Conservation (phyloP, 1,284 basidiomycete species). For the Cutaneotrichosporon sp. region DNA sequence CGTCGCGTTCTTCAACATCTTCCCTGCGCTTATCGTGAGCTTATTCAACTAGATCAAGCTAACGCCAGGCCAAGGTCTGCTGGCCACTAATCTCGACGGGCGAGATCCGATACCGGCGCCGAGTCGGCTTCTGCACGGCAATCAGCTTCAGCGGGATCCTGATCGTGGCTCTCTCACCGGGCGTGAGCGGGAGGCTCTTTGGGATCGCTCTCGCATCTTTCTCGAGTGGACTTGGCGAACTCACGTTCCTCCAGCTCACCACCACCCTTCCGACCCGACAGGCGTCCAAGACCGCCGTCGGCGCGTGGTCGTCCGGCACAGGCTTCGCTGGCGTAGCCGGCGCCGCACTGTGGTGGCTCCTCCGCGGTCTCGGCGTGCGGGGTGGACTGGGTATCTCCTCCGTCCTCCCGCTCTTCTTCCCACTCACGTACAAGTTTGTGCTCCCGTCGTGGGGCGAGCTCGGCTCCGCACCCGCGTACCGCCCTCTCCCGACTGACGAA, state of each 20-base stretch:
- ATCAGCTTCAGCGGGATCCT: slow-evolving; percentile 76
- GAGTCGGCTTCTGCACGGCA: slow-evolving; percentile 72
- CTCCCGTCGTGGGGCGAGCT: slow-evolving; percentile 58
- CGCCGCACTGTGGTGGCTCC: slow-evolving; percentile 91
- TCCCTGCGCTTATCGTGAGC: slow-evolving; percentile 63
- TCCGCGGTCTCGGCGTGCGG: slow-evolving; percentile 80
- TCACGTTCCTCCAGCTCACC: slow-evolving; percentile 91
- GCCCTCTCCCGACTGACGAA: slow-evolving; percentile 34
- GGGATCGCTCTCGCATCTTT: slow-evolving; percentile 90
- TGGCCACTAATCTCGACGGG: slow-evolving; percentile 92
- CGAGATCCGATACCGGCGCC: slow-evolving; percentile 69
- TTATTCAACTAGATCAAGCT: slow-evolving; percentile 25
- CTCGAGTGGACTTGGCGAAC: slow-evolving; percentile 86
- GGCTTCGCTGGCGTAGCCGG: slow-evolving; percentile 92
- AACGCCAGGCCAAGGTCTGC: slow-evolving; percentile 68
- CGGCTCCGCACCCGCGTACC: slow-evolving; percentile 23
- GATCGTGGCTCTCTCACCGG: slow-evolving; percentile 77
- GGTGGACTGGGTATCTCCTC: slow-evolving; percentile 74
- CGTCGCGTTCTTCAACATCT: slow-evolving; percentile 87
- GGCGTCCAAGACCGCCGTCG: slow-evolving; percentile 55
- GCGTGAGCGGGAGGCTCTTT: slow-evolving; percentile 68
- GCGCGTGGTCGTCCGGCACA: slow-evolving; percentile 83
- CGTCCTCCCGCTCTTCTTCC: slow-evolving; percentile 72
- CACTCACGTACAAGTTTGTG: slow-evolving; percentile 69
- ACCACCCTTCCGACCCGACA: slow-evolving; percentile 60